These are phyloP conservation scores for Amesomyces nigricolor DNA, from an alignment of 2,329 filamentous ascomycete genomes.

Conservation along the genomic window DNA sequence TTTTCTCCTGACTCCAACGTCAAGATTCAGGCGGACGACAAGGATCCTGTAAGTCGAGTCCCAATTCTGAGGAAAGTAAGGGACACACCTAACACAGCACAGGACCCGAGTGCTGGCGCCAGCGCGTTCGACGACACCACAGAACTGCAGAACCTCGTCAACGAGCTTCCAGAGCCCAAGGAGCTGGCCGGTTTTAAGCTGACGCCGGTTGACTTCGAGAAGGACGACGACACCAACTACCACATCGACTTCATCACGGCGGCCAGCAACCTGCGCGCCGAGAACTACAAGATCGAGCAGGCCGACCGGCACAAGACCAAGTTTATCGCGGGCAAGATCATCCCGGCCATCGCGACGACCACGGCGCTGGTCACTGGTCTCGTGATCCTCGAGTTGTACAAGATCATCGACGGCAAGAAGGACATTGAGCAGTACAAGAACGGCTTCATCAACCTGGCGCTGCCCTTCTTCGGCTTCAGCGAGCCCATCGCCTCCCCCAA, in stretches of 20 bases:
- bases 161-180: constrained; percentile 70
- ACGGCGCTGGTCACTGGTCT: constrained; percentile 93
- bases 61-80: not conserved
- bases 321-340: constrained; percentile 99
- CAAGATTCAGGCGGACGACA: constrained; percentile 95
- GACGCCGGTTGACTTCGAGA: constrained; percentile 88
- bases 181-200: constrained; percentile 83
- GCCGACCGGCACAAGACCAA: constrained; percentile 97
- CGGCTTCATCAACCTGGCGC: constrained; percentile 90
- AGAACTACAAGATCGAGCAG: constrained; percentile 94
- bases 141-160: constrained; percentile 68
- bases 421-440: constrained; percentile 99
- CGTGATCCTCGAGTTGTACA: constrained; percentile 89
- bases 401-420: constrained; percentile 92
- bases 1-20: constrained; percentile 85
- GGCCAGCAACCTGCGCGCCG: constrained; percentile 89
- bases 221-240: constrained; percentile 95
- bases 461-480: constrained; percentile 97
- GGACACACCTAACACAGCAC: constrained; percentile 22
- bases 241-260: constrained; percentile 99
- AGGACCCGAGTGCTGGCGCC: constrained; percentile 73
- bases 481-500: constrained; percentile 94
- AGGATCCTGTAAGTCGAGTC: constrained; percentile 62
- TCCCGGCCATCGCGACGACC: constrained; percentile 95
- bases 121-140: constrained; percentile 62